Percentiles rank a stretch among this genome's conserved stretches.
Conservation (phyloP, 2,329 filamentous ascomycete species). For the Penicillium sclerotigenum region DNA sequence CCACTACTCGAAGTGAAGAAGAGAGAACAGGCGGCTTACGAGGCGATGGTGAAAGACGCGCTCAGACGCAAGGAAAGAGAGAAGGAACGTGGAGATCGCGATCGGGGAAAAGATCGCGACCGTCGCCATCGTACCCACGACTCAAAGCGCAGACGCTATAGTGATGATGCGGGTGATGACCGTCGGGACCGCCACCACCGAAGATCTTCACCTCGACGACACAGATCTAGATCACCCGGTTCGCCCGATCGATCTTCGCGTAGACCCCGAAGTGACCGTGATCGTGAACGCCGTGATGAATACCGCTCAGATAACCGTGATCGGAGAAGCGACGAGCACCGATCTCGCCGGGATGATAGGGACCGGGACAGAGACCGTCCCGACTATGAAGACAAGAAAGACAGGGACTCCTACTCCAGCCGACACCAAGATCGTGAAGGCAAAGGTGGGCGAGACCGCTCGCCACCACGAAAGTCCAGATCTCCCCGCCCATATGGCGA, state of each 20-base stretch:
- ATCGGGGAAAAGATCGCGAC: constrained; percentile 19
- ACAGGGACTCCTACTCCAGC: constrained; percentile 20
- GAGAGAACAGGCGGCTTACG: constrained; percentile 78
- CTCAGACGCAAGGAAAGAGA: constrained; percentile 31
- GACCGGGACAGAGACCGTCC: constrained; percentile 13
- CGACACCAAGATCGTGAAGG: constrained; percentile 25
- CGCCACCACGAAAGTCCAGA: constrained; percentile 24
- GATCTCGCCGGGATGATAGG: constrained; percentile 12
- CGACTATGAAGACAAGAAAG: constrained; percentile 22
- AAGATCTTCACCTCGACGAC: constrained; percentile 24
- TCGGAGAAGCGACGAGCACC: constrained; percentile 11
- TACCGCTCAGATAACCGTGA: constrained; percentile 9
- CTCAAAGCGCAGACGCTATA: constrained; percentile 25
- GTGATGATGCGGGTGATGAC: constrained; percentile 25
- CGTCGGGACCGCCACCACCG: constrained; percentile 20
- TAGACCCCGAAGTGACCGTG: constrained; percentile 25
- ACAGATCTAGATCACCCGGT: constrained; percentile 24
- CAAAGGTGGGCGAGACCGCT: constrained; percentile 22
- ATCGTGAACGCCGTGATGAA: constrained; percentile 17
- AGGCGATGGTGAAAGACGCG: constrained; percentile 51
- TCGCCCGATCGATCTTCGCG: constrained; percentile 24
- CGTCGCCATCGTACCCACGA: constrained; percentile 22
- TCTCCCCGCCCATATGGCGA: constrained; percentile 20
- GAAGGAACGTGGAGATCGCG: constrained; percentile 22
- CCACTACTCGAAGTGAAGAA: constrained; percentile 90